phyloP scores from a whole-genome alignment of 1,284 basidiomycete genomes.

The Papiliotrema laurentii region DNA sequence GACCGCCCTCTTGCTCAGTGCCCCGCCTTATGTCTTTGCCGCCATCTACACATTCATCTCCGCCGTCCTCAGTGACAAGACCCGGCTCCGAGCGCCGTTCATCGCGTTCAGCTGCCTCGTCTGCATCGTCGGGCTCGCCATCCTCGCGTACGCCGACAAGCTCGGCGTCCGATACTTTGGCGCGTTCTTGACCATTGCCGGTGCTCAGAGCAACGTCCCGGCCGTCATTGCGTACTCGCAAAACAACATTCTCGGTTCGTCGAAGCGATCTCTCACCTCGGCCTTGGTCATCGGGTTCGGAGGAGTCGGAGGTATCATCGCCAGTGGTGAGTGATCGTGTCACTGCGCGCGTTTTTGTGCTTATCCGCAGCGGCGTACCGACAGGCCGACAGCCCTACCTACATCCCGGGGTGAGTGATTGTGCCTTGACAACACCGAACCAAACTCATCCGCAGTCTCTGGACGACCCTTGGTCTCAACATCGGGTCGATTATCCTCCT shows the following conservation, averaged over 20 bases:
- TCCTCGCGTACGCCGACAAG: slow-evolving; percentile 35
- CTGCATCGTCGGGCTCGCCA: slow-evolving; percentile 42
- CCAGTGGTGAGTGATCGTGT: slow-evolving; percentile 10
- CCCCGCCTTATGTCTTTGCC: slow-evolving; percentile 47
- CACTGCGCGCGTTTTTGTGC: background rate
- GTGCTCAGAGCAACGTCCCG: slow-evolving; percentile 34
- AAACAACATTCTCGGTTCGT: slow-evolving; percentile 48
- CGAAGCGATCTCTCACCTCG: slow-evolving; percentile 42
- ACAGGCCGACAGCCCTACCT: slow-evolving; percentile 6
- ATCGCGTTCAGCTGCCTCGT: slow-evolving; percentile 40
- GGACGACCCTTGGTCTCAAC: slow-evolving; percentile 30
- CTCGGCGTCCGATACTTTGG: slow-evolving; percentile 46
- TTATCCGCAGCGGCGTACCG: slow-evolving; percentile 3
- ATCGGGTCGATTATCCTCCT: slow-evolving; percentile 20
- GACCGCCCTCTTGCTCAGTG: slow-evolving; percentile 41
- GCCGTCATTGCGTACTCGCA: slow-evolving; percentile 40
- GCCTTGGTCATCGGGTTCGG: slow-evolving; percentile 47
- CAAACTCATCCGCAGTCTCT: slow-evolving; percentile 26
- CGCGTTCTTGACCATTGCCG: slow-evolving; percentile 47
- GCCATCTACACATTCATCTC: slow-evolving; percentile 39
- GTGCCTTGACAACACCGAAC: background rate
- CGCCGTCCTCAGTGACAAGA: slow-evolving; percentile 45
- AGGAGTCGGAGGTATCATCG: slow-evolving; percentile 50
- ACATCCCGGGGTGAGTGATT: slow-evolving; percentile 7
- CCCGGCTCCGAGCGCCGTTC: slow-evolving; percentile 38